phyloP scores from a whole-genome alignment of 768 basidiomycete species.

The Termitomyces eurrhizus region DNA sequence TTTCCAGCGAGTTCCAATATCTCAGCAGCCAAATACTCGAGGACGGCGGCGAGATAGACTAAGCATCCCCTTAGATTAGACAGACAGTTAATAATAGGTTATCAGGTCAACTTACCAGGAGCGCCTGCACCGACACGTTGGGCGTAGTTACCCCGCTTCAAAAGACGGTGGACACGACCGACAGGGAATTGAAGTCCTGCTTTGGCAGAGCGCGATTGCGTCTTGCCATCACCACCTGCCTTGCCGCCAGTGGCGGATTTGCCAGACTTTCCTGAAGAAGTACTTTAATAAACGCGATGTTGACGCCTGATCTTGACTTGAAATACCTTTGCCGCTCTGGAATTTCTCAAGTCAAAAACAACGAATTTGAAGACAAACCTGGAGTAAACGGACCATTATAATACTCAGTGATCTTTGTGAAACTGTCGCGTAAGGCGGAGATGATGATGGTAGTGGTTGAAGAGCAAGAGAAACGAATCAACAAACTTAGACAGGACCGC shows the following conservation, averaged over 20 bases:
- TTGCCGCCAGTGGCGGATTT: constrained; percentile 74
- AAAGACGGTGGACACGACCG: constrained; percentile 87
- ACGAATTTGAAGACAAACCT: background rate
- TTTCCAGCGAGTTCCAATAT: constrained; percentile 93
- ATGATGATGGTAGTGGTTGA: constrained; percentile 32
- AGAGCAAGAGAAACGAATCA: constrained; percentile 29
- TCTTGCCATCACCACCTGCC: constrained; percentile 48
- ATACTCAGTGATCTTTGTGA: constrained; percentile 14
- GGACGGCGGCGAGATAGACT: constrained; percentile 91
- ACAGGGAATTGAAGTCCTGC: constrained; percentile 87
- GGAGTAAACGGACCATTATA: constrained; percentile 22
- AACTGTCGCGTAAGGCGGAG: constrained; percentile 16
- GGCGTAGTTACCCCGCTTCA: constrained; percentile 85
- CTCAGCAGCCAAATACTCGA: constrained; percentile 91
- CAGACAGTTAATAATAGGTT: background rate
- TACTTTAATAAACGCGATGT: constrained; percentile 6
- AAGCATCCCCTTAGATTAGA: constrained; percentile 3
- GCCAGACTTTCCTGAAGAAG: constrained; percentile 42
- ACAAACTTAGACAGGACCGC: constrained; percentile 31
- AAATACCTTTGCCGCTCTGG: constrained; percentile 37
- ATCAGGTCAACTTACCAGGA: constrained; percentile 47
- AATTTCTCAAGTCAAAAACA: constrained; percentile 3
- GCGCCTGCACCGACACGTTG: constrained; percentile 88
- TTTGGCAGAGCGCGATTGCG: constrained; percentile 67
- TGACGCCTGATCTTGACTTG: background rate